Percentiles rank a stretch among this genome's conserved stretches.
These are phyloP conservation scores for Stentor coeruleus DNA, from an alignment of 73 alveolate species.

Conservation along the genomic window DNA sequence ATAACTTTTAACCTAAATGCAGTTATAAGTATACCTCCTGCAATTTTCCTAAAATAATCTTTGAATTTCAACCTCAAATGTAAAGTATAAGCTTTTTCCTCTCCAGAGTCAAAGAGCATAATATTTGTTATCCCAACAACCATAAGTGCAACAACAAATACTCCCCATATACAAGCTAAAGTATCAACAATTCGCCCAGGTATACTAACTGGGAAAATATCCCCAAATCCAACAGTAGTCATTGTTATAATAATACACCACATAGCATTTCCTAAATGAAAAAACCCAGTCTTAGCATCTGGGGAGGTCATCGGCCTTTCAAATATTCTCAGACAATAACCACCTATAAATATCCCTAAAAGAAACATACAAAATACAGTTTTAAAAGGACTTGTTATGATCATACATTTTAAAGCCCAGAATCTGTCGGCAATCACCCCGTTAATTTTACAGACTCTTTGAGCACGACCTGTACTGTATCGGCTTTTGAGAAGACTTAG, in stretches of 20 bases:
- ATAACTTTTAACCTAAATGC: not conserved
- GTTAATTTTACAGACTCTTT: constrained; percentile 42
- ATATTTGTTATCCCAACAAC: constrained; percentile 32
- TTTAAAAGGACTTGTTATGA: constrained; percentile 50
- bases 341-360: constrained; percentile 37
- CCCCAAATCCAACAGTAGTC: constrained; percentile 63
- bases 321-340: constrained; percentile 42
- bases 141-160: constrained; percentile 30
- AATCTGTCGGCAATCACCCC: constrained; percentile 43
- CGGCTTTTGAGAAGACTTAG: not conserved
- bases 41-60: not conserved
- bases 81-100: not conserved
- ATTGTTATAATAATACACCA: constrained; percentile 51
- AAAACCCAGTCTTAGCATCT: constrained; percentile 26
- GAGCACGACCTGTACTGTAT: constrained; percentile 41
- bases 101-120: constrained; percentile 10
- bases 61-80: not conserved
- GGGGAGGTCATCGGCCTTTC: constrained; percentile 42
- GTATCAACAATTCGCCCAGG: constrained; percentile 2
- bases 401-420: constrained; percentile 58
- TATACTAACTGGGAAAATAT: constrained; percentile 33
- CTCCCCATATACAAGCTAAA: constrained; percentile 42
- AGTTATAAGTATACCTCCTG: not conserved
- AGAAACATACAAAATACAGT: constrained; percentile 34
- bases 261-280: constrained; percentile 32